Evolutionary conservation across 177 flowering plant genomes (phyloP).

Genomic region (Telopea speciosissima): DNA sequence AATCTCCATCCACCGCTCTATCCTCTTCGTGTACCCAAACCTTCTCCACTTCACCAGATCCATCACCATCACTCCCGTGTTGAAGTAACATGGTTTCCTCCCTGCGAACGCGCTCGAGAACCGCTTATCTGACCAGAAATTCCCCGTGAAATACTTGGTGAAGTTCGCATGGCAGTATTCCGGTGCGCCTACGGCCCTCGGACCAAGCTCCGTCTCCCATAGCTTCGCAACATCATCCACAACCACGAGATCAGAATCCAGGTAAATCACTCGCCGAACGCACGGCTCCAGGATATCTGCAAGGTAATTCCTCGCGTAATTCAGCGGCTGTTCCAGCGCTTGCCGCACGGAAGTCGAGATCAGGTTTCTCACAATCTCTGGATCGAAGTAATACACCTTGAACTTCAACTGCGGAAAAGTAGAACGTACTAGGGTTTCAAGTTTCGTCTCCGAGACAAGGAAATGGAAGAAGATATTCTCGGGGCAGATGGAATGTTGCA

Average conservation of each 20-base stretch:
- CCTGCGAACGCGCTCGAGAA: slow-evolving; percentile 27
- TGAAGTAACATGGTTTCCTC: slow-evolving; percentile 37
- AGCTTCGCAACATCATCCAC: slow-evolving; percentile 39
- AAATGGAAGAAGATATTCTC: slow-evolving; percentile 43
- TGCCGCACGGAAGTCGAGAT: slow-evolving; percentile 35
- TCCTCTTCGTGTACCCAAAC: slow-evolving; percentile 36
- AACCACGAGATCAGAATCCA: slow-evolving; percentile 39
- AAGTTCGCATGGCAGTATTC: slow-evolving; percentile 48
- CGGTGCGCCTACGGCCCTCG: slow-evolving; percentile 35
- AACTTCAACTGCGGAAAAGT: slow-evolving; percentile 37
- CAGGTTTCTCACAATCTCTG: slow-evolving; percentile 23
- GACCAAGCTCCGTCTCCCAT: slow-evolving; percentile 26
- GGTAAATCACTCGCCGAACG: slow-evolving; percentile 27
- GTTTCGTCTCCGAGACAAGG: slow-evolving; percentile 27
- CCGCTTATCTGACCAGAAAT: slow-evolving; percentile 30
- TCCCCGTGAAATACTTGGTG: slow-evolving; percentile 33
- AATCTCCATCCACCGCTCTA: slow-evolving; percentile 54
- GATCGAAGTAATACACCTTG: slow-evolving; percentile 35
- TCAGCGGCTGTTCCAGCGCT: slow-evolving; percentile 41
- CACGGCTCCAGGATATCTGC: slow-evolving; percentile 32
- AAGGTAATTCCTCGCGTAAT: slow-evolving; percentile 39
- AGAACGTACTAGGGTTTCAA: slow-evolving; percentile 24
- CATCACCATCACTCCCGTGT: slow-evolving; percentile 47
- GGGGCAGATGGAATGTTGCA: slow-evolving; percentile 42
- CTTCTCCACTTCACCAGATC: slow-evolving; percentile 41